These are phyloP conservation scores for Daldinia childiae DNA, from an alignment of 495 filamentous ascomycete species.

Conservation along the genomic window DNA sequence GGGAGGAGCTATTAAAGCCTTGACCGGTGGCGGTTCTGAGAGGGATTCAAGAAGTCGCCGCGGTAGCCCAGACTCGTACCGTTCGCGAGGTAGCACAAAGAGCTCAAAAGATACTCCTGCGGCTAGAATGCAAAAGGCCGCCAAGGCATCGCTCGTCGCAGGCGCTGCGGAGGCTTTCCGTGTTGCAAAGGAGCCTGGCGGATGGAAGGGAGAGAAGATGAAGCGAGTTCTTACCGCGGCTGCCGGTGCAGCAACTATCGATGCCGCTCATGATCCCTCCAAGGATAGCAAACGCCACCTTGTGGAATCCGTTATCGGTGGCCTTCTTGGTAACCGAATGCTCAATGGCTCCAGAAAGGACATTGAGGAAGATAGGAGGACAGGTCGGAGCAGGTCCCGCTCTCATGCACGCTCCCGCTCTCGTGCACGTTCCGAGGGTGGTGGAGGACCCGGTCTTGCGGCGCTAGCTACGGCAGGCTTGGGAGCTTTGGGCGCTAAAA, in stretches of 20 bases:
- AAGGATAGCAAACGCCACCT: slow-evolving; percentile 73
- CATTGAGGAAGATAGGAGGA: slow-evolving; percentile 63
- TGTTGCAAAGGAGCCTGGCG: slow-evolving; percentile 82
- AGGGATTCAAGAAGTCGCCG: slow-evolving; percentile 63
- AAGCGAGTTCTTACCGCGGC: slow-evolving; percentile 89
- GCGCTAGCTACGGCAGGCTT: slow-evolving; percentile 78
- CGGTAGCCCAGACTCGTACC: slow-evolving; percentile 53
- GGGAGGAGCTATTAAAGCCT: slow-evolving; percentile 67
- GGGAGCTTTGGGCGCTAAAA: slow-evolving; percentile 83
- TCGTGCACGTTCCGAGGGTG: slow-evolving; percentile 60
- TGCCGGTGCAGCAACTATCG: slow-evolving; percentile 82
- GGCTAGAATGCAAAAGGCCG: slow-evolving; percentile 79
- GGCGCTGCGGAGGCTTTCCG: slow-evolving; percentile 90
- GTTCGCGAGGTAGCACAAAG: slow-evolving; percentile 60
- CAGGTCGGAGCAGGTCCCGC: slow-evolving; percentile 60
- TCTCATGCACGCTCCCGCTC: slow-evolving; percentile 65
- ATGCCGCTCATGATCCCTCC: slow-evolving; percentile 78
- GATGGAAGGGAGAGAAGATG: slow-evolving; percentile 85
- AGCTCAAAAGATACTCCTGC: slow-evolving; percentile 42
- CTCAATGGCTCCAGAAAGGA: slow-evolving; percentile 77
- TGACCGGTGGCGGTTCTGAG: slow-evolving; percentile 60
- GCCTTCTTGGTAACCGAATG: slow-evolving; percentile 81
- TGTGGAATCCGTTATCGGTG: slow-evolving; percentile 82
- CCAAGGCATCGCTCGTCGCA: slow-evolving; percentile 84
- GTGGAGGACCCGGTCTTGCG: slow-evolving; percentile 61